phyloP scores from a whole-genome alignment of 331 rosid genomes.

The Arachis monticola region DNA sequence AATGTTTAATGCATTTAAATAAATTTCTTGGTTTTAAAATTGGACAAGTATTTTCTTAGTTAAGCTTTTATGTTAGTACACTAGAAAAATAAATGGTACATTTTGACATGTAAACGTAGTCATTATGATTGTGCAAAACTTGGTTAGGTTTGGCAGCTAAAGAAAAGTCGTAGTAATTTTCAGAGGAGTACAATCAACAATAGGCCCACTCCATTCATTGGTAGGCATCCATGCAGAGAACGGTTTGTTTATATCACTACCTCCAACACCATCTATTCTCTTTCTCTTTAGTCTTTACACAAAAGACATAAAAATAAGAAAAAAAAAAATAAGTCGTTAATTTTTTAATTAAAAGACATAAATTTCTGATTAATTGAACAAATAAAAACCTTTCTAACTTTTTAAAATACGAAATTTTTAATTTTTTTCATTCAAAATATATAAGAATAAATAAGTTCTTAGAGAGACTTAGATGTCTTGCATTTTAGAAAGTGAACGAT shows the following conservation, averaged over 20 bases:
- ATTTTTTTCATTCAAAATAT: no score
- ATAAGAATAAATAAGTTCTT: no score
- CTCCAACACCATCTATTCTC: neutral
- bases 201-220: conserved; percentile 7
- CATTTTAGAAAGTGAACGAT: no score
- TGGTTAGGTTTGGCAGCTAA: neutral
- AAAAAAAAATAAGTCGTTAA: no score
- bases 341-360: no score
- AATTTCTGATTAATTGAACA: no score
- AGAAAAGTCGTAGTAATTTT: conserved; percentile 2
- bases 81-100: neutral
- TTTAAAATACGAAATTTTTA: no score
- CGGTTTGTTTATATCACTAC: neutral
- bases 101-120: neutral
- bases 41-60: neutral
- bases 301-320: neutral
- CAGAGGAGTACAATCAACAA: neutral
- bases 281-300: neutral
- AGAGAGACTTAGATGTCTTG: no score
- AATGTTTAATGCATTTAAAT: neutral
- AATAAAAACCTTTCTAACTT: no score
- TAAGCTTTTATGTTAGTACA: neutral
- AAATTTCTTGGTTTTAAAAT: neutral
- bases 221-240: neutral
- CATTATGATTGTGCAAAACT: neutral